Evolutionary conservation across 208 protist species (phyloP).

Genomic region (Sergeia podlipaevii): DNA sequence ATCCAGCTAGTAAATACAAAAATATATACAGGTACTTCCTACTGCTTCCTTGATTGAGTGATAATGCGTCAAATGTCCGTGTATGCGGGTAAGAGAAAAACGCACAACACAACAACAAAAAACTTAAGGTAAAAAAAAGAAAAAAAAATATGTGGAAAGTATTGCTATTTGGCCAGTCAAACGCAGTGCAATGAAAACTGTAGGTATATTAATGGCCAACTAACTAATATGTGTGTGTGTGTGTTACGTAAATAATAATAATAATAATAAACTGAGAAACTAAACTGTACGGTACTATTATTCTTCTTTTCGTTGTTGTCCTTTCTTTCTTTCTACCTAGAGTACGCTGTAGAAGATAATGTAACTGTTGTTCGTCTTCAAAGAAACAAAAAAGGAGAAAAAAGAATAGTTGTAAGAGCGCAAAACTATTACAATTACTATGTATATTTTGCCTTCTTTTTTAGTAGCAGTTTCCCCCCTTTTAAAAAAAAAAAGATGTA

Average conservation of each 20-base stretch:
- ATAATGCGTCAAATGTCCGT: too few relatives aligned
- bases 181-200: too few relatives aligned
- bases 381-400: constrained; percentile 2
- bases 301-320: constrained; percentile 10
- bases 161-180: constrained; percentile 2
- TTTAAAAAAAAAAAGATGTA: too few relatives aligned
- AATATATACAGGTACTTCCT: too few relatives aligned
- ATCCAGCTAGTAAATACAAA: constrained; percentile 11
- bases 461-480: too few relatives aligned
- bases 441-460: too few relatives aligned
- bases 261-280: constrained; percentile 1
- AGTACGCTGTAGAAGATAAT: constrained; percentile 1
- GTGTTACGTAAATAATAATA: not conserved
- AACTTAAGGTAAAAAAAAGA: constrained; percentile 5
- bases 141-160: not conserved
- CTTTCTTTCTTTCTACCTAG: constrained; percentile 11
- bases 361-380: not conserved
- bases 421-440: too few relatives aligned
- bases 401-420: too few relatives aligned
- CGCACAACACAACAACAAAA: not conserved
- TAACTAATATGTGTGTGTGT: constrained; percentile 11
- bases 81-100: constrained; percentile 6
- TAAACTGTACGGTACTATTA: constrained; percentile 4
- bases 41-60: too few relatives aligned
- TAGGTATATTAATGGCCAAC: not conserved